phyloP scores from a whole-genome alignment of 495 filamentous ascomycete genomes.

The Daldinia grandis region DNA sequence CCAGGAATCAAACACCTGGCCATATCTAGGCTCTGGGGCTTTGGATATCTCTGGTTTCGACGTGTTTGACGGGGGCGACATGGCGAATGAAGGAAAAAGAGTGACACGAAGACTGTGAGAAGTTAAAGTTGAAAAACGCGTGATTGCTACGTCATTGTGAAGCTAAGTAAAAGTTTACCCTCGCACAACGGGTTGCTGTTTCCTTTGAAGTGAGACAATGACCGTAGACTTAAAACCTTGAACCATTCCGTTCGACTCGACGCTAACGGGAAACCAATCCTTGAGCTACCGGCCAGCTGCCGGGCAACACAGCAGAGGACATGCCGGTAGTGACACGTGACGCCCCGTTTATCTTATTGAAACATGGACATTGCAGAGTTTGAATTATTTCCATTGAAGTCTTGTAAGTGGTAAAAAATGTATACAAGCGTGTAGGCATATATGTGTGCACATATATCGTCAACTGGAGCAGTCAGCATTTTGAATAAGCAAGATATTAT shows the following conservation, averaged over 20 bases:
- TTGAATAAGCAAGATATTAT: too few species aligned
- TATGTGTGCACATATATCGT: too few species aligned
- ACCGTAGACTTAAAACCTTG: constrained; percentile 4
- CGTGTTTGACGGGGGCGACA: constrained; percentile 40
- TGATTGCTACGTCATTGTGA: constrained; percentile 37
- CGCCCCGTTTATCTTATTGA: constrained; percentile 11
- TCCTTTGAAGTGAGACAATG: constrained; percentile 34
- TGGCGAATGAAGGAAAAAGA: constrained; percentile 21
- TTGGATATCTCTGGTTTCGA: constrained; percentile 41
- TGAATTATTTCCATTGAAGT: neutral
- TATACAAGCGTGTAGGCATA: too few species aligned
- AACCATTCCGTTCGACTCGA: constrained; percentile 10
- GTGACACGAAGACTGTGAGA: constrained; percentile 16
- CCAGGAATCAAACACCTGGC: constrained; percentile 77
- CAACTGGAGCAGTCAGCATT: neutral
- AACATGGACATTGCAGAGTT: constrained; percentile 12
- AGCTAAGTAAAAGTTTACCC: constrained; percentile 9
- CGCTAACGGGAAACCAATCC: constrained; percentile 30
- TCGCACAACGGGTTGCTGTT: constrained; percentile 26
- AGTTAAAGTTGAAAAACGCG: constrained; percentile 16
- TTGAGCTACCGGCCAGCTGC: constrained; percentile 16
- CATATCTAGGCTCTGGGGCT: constrained; percentile 58
- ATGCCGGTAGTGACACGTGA: constrained; percentile 36
- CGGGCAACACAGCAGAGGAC: constrained; percentile 32
- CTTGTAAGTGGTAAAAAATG: neutral